A percentile compares a stretch with the other conserved stretches of the same genome.
Evolutionary conservation across 495 filamentous ascomycete genomes (phyloP).

Genomic region (Hypomontagnella submonticulosa): DNA sequence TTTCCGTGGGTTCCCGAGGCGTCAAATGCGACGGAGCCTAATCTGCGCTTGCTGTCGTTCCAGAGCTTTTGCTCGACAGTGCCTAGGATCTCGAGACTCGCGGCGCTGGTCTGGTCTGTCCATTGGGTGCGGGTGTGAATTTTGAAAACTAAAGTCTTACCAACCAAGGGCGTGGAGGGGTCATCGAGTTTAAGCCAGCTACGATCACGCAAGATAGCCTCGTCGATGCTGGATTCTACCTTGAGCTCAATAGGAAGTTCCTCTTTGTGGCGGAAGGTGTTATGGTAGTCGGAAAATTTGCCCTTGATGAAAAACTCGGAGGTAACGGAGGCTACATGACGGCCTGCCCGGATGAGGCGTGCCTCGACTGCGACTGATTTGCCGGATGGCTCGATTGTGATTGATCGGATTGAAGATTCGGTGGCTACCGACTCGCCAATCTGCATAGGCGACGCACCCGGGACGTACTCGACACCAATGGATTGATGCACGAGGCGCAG

Average conservation of each 20-base stretch:
- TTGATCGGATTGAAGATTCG: constrained; percentile 94
- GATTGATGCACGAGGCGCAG: constrained; percentile 95
- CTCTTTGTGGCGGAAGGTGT: constrained; percentile 96
- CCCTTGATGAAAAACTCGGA: constrained; percentile 98
- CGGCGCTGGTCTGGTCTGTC: constrained; percentile 61
- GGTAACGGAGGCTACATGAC: constrained; percentile 90
- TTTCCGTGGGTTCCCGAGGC: constrained; percentile 91
- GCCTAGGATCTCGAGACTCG: constrained; percentile 89
- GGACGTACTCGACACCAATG: constrained; percentile 97
- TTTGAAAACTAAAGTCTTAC: no score
- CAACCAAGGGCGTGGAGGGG: constrained; percentile 33
- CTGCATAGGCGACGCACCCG: constrained; percentile 93
- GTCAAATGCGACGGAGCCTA: constrained; percentile 91
- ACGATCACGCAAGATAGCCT: constrained; percentile 92
- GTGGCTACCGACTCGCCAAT: constrained; percentile 93
- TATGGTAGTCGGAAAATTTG: constrained; percentile 90
- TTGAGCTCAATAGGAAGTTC: constrained; percentile 96
- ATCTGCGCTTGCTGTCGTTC: constrained; percentile 75
- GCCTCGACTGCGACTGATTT: constrained; percentile 99
- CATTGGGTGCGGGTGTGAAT: no score
- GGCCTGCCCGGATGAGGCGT: constrained; percentile 86
- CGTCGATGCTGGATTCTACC: constrained; percentile 85
- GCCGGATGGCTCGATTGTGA: constrained; percentile 96
- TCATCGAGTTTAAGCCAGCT: constrained; percentile 92
- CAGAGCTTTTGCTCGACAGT: no score